phyloP scores from a whole-genome alignment of 2,329 filamentous ascomycete genomes.

The Penicillium hordei region DNA sequence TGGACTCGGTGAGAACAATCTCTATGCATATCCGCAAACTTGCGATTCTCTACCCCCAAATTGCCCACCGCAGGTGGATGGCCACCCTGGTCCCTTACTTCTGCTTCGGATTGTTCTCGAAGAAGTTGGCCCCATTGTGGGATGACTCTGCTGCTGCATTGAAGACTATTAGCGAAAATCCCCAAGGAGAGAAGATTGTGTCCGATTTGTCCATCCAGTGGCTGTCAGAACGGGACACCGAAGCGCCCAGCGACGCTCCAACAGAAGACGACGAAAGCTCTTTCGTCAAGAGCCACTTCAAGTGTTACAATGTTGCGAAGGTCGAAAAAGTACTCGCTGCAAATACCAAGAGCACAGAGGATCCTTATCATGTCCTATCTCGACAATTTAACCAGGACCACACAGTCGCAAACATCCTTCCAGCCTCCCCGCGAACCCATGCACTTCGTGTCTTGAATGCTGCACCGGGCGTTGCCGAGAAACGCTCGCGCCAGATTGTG shows the following conservation, averaged over 20 bases:
- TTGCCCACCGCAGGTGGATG: conserved; percentile 64
- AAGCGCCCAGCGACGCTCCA: conserved; percentile 22
- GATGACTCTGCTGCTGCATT: conserved; percentile 76
- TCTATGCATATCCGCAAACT: conserved; percentile 85
- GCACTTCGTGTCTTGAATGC: conserved; percentile 75
- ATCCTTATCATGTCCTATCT: conserved; percentile 60
- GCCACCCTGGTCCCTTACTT: conserved; percentile 73
- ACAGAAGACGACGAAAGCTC: conserved; percentile 25
- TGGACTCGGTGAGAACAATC: conserved; percentile 73
- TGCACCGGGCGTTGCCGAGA: conserved; percentile 77
- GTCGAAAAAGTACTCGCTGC: conserved; percentile 56
- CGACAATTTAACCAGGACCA: conserved; percentile 66
- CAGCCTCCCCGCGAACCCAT: conserved; percentile 64
- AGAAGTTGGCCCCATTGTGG: conserved; percentile 82
- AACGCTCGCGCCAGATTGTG: conserved; percentile 77
- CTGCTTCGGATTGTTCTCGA: conserved; percentile 84
- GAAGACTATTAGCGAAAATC: conserved; percentile 69
- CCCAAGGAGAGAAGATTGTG: conserved; percentile 70
- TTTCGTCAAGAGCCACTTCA: conserved; percentile 59
- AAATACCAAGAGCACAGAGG: conserved; percentile 54
- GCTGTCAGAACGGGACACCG: conserved; percentile 53
- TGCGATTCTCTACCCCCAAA: conserved; percentile 60
- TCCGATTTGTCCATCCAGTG: conserved; percentile 74
- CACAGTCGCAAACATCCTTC: conserved; percentile 28
- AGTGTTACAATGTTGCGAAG: conserved; percentile 72